Percentiles rank a stretch among this genome's conserved stretches.
phyloP scores from a whole-genome alignment of 257 asterid species.

The Cinchona pubescens region DNA sequence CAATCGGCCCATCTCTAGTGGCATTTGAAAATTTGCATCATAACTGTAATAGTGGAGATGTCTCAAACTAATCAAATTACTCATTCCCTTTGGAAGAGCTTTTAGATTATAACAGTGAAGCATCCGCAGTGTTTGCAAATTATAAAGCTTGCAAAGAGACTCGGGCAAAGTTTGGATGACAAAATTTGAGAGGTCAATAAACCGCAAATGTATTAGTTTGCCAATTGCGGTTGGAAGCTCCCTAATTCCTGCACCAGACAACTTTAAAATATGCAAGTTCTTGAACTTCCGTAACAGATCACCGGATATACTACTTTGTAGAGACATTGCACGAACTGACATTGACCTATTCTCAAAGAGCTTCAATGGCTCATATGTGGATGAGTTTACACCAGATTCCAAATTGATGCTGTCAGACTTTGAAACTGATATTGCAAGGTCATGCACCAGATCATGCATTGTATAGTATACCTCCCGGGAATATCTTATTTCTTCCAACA shows the following conservation, averaged over 20 bases:
- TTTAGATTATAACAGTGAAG: background rate
- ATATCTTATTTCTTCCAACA: too few species aligned
- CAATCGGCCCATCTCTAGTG: constrained; percentile 25
- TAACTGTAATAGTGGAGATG: too few species aligned
- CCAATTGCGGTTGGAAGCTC: constrained; percentile 10
- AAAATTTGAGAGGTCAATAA: background rate
- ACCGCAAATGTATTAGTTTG: constrained; percentile 19
- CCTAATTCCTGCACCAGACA: rapidly evolving
- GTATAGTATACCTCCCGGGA: too few species aligned
- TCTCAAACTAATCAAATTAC: constrained; percentile 23
- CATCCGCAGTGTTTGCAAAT: constrained; percentile 22
- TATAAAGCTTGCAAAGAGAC: constrained; percentile 21
- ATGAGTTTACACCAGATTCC: too few species aligned
- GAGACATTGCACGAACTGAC: too few species aligned
- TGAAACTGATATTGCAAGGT: too few species aligned
- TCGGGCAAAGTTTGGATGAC: rapidly evolving
- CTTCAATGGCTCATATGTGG: too few species aligned
- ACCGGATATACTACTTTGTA: too few species aligned
- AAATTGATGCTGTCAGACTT: too few species aligned
- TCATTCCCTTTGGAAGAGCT: constrained; percentile 16
- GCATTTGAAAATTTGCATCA: background rate
- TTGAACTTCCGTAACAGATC: too few species aligned
- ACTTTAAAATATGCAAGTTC: constrained; percentile 5
- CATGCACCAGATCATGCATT: too few species aligned
- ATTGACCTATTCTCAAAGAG: too few species aligned